Percentiles rank a stretch among this genome's conserved stretches.
Evolutionary conservation across 352 stramenopile genomes (phyloP).

Genomic region (Phytophthora boehmeriae): DNA sequence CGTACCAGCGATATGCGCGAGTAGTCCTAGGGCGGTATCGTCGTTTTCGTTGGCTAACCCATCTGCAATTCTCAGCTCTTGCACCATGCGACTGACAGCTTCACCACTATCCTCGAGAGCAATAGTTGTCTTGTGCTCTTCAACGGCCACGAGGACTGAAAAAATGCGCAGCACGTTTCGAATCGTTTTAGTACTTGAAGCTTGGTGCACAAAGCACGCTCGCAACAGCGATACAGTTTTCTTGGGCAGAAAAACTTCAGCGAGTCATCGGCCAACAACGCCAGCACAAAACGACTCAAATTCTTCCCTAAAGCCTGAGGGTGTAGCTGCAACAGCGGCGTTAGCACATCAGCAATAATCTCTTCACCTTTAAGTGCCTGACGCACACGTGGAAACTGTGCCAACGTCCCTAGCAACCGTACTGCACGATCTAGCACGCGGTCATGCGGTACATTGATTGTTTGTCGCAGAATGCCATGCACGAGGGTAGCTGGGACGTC

Average conservation of each 20-base stretch:
- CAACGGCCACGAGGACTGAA: constrained; percentile 53
- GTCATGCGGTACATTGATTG: constrained; percentile 44
- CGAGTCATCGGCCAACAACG: constrained; percentile 72
- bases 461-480: constrained; percentile 49
- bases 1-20: constrained; percentile 43
- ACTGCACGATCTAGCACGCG: constrained; percentile 65
- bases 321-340: constrained; percentile 65
- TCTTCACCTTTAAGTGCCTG: constrained; percentile 71
- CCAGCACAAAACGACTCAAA: constrained; percentile 56
- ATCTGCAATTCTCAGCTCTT: constrained; percentile 45
- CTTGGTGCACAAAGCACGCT: constrained; percentile 53
- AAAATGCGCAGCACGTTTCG: constrained; percentile 75
- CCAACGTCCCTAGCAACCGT: constrained; percentile 68
- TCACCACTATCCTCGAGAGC: constrained; percentile 74
- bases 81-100: constrained; percentile 49
- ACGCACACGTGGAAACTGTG: constrained; percentile 54
- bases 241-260: constrained; percentile 86
- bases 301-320: constrained; percentile 64
- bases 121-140: constrained; percentile 82
- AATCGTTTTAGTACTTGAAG: constrained; percentile 52
- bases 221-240: constrained; percentile 72
- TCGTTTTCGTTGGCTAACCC: constrained; percentile 44
- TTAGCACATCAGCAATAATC: constrained; percentile 73
- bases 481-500: constrained; percentile 63
- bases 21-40: constrained; percentile 42